These are phyloP conservation scores for Phaeosphaeriaceae sp. DNA, from an alignment of 2,329 filamentous ascomycete species.

Conservation along the genomic window DNA sequence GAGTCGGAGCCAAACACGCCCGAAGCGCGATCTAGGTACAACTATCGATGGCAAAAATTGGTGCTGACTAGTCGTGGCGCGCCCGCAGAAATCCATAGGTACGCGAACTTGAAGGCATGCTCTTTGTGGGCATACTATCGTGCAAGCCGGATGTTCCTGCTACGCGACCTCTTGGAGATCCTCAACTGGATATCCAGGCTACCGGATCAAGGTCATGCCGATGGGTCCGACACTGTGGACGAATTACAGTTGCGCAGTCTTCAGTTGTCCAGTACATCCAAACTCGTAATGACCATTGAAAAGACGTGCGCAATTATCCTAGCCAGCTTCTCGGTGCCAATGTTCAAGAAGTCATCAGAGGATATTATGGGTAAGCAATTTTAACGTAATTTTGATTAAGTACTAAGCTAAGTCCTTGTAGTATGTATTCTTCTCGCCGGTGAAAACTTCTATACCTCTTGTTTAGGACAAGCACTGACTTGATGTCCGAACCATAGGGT, in stretches of 20 bases:
- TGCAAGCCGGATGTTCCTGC: slow-evolving; percentile 34
- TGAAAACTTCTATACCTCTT: neutral
- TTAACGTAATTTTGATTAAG: neutral
- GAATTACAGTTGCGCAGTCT: slow-evolving; percentile 20
- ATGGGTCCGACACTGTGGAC: slow-evolving; percentile 11
- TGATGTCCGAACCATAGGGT: slow-evolving; percentile 5
- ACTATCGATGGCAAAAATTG: slow-evolving; percentile 32
- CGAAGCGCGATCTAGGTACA: slow-evolving; percentile 23
- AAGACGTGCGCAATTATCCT: slow-evolving; percentile 32
- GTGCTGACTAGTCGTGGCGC: slow-evolving; percentile 30
- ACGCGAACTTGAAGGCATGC: slow-evolving; percentile 27
- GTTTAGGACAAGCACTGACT: neutral
- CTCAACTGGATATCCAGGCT: slow-evolving; percentile 40
- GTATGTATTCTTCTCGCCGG: neutral
- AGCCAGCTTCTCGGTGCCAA: slow-evolving; percentile 31
- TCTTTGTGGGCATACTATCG: slow-evolving; percentile 42
- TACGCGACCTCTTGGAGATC: slow-evolving; percentile 38
- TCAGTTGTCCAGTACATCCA: slow-evolving; percentile 23
- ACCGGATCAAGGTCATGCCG: slow-evolving; percentile 13
- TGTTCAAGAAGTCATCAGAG: slow-evolving; percentile 27
- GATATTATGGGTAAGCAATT: slow-evolving; percentile 17
- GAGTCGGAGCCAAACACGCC: slow-evolving; percentile 29
- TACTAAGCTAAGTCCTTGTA: neutral
- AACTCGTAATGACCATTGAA: slow-evolving; percentile 32
- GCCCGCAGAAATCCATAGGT: slow-evolving; percentile 35